Evolutionary conservation across 129 eudicot genomes (phyloP).

Genomic region (carrot (Daucus carota)): DNA sequence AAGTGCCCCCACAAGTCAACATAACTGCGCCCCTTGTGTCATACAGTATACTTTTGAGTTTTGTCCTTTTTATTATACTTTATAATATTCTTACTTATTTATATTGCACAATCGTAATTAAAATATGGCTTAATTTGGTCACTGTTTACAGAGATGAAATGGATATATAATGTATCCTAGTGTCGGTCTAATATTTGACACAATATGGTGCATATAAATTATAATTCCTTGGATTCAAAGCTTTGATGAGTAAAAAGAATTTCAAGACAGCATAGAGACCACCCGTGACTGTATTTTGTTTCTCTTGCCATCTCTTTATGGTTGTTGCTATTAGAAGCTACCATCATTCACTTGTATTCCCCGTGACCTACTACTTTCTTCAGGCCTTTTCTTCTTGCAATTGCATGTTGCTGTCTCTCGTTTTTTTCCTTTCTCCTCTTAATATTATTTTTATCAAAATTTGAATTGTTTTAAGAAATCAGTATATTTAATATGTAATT

Average conservation of each 20-base stretch:
- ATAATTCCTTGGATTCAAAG: not conserved
- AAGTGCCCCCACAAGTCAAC: not conserved
- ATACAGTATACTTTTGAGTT: too few relatives aligned
- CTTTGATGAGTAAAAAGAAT: not conserved
- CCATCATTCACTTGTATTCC: not conserved
- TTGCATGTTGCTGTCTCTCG: too few relatives aligned
- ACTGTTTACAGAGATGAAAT: not conserved
- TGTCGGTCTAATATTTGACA: not conserved
- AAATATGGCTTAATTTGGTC: not conserved
- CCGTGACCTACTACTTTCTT: not conserved
- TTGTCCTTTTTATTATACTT: too few relatives aligned
- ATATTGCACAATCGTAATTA: not conserved
- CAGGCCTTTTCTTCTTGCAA: too few relatives aligned
- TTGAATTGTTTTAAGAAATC: too few relatives aligned
- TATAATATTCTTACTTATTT: not conserved
- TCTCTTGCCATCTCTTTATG: not conserved
- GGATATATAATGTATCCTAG: not conserved
- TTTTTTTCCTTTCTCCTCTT: too few relatives aligned
- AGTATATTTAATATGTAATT: too few relatives aligned
- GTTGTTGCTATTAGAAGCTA: not conserved
- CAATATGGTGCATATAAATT: not conserved
- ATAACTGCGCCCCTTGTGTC: not conserved
- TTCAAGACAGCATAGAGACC: not conserved
- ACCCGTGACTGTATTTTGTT: constrained; percentile 3
- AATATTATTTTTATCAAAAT: too few relatives aligned